phyloP scores from a whole-genome alignment of 1,139 yeast species.

The Magnusiomyces ingens region DNA sequence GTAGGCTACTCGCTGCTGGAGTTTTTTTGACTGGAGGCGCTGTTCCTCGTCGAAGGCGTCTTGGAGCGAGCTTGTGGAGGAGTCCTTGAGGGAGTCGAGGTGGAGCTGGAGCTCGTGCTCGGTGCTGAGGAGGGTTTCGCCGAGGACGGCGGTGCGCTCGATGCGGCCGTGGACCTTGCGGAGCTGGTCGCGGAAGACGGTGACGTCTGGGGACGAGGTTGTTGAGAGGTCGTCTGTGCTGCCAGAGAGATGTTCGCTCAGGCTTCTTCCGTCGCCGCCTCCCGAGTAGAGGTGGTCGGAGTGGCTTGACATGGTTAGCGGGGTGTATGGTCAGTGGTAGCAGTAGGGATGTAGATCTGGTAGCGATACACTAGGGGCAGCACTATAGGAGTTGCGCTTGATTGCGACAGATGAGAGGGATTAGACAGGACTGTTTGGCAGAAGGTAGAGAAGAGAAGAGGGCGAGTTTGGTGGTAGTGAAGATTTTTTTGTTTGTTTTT shows the following conservation, averaged over 20 bases:
- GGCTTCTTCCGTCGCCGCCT: slow-evolving; percentile 2
- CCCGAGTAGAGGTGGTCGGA: background rate
- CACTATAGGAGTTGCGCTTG: no score
- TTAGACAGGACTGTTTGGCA: background rate
- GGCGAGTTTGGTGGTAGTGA: background rate
- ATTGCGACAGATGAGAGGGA: background rate
- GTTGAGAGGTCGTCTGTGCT: background rate
- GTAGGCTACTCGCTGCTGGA: slow-evolving; percentile 37
- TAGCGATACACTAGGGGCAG: no score
- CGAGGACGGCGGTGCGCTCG: slow-evolving; percentile 13
- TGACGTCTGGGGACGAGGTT: background rate
- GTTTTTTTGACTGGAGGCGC: slow-evolving; percentile 37
- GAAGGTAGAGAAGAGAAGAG: background rate
- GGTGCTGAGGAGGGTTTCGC: slow-evolving; percentile 15
- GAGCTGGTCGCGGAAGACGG: slow-evolving; percentile 11
- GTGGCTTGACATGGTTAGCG: background rate
- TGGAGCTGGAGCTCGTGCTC: slow-evolving; percentile 16
- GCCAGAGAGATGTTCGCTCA: background rate
- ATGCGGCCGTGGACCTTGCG: slow-evolving; percentile 13
- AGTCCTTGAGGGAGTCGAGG: slow-evolving; percentile 8
- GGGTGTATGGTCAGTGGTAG: background rate
- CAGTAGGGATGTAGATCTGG: background rate
- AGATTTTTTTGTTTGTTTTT: background rate
- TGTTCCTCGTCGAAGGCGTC: slow-evolving; percentile 51
- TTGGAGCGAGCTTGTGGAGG: background rate